These are phyloP conservation scores for Vachellia collinsii DNA, from an alignment of 306 rosid species.

Conservation along the genomic window DNA sequence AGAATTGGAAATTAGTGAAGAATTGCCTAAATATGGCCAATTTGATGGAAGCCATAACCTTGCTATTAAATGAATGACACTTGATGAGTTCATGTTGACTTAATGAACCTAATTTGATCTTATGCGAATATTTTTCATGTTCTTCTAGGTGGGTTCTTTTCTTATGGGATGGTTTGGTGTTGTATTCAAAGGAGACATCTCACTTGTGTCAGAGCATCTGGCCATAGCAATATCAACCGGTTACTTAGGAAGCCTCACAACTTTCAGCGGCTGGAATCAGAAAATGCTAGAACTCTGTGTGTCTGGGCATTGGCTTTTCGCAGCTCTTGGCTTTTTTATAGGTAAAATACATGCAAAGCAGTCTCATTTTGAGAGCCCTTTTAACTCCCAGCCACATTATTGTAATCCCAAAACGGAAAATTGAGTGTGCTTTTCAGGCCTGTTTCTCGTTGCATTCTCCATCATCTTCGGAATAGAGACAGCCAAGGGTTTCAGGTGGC, in stretches of 20 bases:
- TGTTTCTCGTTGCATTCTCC: conserved; percentile 64
- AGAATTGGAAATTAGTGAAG: not conserved
- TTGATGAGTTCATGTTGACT: not conserved
- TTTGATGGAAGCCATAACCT: not conserved
- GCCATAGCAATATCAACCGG: conserved; percentile 75
- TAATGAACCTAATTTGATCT: not conserved
- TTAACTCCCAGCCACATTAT: not conserved
- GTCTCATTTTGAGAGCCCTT: not conserved
- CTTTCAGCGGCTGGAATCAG: conserved; percentile 79
- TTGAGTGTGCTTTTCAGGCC: conserved; percentile 37
- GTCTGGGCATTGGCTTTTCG: conserved; percentile 61
- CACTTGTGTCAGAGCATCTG: conserved; percentile 55
- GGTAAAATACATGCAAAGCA: conserved; percentile 38
- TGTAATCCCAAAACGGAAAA: not conserved
- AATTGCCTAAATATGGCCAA: not conserved
- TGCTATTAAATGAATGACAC: not conserved
- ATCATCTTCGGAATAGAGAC: conserved; percentile 62
- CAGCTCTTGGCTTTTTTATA: conserved; percentile 57
- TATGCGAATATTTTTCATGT: not conserved
- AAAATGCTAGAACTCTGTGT: conserved; percentile 67
- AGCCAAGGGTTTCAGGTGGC: conserved; percentile 55
- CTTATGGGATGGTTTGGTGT: conserved; percentile 80
- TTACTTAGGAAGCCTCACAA: conserved; percentile 75
- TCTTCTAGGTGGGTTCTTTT: conserved; percentile 66
- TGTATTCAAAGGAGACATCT: conserved; percentile 67